These are phyloP conservation scores for Trichoderma parareesei DNA, from an alignment of 495 filamentous ascomycete species.

Conservation along the genomic window DNA sequence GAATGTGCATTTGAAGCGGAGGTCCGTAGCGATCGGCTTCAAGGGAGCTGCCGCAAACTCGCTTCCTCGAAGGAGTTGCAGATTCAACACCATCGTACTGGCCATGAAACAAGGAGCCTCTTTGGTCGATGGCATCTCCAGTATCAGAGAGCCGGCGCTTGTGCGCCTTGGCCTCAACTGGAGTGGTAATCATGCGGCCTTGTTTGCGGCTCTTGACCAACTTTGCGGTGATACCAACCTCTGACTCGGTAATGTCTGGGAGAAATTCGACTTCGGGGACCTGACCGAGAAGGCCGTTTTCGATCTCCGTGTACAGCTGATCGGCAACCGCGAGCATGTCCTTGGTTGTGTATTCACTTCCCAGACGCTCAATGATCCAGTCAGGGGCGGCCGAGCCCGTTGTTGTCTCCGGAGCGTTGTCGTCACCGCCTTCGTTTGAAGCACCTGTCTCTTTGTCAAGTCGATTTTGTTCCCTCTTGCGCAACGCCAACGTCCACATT, in stretches of 20 bases:
- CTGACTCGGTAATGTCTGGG: slow-evolving; percentile 38
- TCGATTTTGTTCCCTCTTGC: slow-evolving; percentile 47
- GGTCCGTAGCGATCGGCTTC: background rate
- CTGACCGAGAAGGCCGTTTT: slow-evolving; percentile 16
- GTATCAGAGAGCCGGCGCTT: background rate
- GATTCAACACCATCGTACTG: background rate
- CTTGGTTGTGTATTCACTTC: slow-evolving; percentile 27
- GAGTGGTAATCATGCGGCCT: background rate
- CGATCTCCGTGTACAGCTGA: slow-evolving; percentile 27
- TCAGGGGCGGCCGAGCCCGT: slow-evolving; percentile 31
- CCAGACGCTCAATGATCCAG: slow-evolving; percentile 31
- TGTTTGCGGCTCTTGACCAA: slow-evolving; percentile 16
- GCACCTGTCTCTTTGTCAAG: slow-evolving; percentile 21
- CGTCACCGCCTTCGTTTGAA: slow-evolving; percentile 21
- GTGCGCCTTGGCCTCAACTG: background rate
- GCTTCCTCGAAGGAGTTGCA: background rate
- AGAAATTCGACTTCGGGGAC: slow-evolving; percentile 66
- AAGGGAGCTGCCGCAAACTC: background rate
- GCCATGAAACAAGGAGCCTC: background rate
- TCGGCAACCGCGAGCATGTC: slow-evolving; percentile 31
- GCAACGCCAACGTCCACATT: slow-evolving; percentile 39
- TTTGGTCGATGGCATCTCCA: background rate
- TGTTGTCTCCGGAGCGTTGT: slow-evolving; percentile 24
- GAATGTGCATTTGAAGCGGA: background rate
- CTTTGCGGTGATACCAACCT: slow-evolving; percentile 13